phyloP scores from a whole-genome alignment of 139 green algal genomes.

The Limnomonas spitsbergensis region DNA sequence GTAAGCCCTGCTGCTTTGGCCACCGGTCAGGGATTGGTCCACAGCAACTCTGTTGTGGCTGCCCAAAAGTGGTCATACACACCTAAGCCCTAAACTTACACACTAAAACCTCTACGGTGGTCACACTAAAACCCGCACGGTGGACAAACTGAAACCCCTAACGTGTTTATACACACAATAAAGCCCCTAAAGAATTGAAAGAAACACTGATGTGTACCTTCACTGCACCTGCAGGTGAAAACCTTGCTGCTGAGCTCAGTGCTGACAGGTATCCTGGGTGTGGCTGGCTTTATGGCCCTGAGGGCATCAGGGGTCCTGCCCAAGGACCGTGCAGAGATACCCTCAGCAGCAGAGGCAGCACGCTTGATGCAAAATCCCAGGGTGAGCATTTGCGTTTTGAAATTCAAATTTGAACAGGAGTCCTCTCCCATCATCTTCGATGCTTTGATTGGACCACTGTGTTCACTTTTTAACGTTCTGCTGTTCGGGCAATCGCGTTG shows the following conservation, averaged over 20 bases:
- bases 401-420: too few species aligned
- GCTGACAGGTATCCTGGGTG: constrained; percentile 11
- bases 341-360: constrained; percentile 19
- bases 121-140: background rate
- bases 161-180: background rate
- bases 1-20: too few species aligned
- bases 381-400: background rate
- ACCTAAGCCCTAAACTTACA: too few species aligned
- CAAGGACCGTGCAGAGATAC: constrained; percentile 21
- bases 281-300: constrained; percentile 20
- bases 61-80: too few species aligned
- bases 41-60: too few species aligned
- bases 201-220: background rate
- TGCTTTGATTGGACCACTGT: too few species aligned
- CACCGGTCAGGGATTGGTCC: too few species aligned
- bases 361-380: background rate
- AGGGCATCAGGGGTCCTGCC: constrained; percentile 22
- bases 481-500: too few species aligned
- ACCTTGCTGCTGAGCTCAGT: constrained; percentile 18
- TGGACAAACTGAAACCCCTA: too few species aligned
- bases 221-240: constrained; percentile 12
- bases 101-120: background rate
- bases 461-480: too few species aligned
- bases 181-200: background rate
- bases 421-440: too few species aligned